Evolutionary conservation across 306 rosid genomes (phyloP).

Genomic region (Medicago ruthenica): DNA sequence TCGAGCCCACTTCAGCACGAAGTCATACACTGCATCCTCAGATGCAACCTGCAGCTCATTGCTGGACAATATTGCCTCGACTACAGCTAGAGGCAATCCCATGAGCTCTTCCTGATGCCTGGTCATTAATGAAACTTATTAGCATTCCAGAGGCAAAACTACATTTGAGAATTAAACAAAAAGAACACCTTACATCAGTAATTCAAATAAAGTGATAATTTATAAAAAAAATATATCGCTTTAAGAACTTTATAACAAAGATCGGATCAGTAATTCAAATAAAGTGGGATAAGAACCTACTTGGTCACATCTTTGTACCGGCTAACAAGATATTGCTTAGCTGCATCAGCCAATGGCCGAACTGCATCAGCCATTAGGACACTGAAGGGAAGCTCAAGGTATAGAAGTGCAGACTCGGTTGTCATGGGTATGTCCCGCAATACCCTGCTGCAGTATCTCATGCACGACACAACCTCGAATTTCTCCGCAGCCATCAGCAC

Average conservation of each 20-base stretch:
- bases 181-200: too few relatives aligned
- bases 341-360: slow-evolving; percentile 90
- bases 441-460: slow-evolving; percentile 80
- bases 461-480: slow-evolving; percentile 94
- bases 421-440: slow-evolving; percentile 84
- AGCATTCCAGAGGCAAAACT: slow-evolving; percentile 34
- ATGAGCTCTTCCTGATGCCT: slow-evolving; percentile 88
- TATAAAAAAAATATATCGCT: too few relatives aligned
- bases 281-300: slow-evolving; percentile 67
- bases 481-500: slow-evolving; percentile 99
- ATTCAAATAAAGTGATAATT: too few relatives aligned
- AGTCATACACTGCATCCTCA: slow-evolving; percentile 95
- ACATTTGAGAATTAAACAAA: slow-evolving; percentile 8
- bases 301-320: too few relatives aligned
- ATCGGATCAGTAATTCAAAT: too few relatives aligned
- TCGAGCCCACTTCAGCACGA: slow-evolving; percentile 88
- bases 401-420: slow-evolving; percentile 91
- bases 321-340: slow-evolving; percentile 82
- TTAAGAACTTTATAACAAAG: too few relatives aligned
- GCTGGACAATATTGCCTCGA: slow-evolving; percentile 82
- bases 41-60: slow-evolving; percentile 94
- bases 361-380: slow-evolving; percentile 93
- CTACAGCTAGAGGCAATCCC: slow-evolving; percentile 82
- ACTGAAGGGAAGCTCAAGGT: slow-evolving; percentile 92
- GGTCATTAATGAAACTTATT: slow-evolving; percentile 36